A percentile compares a stretch with the other conserved stretches of the same genome.
These are phyloP conservation scores for Penicillium capsulatum DNA, from an alignment of 2,329 filamentous ascomycete genomes.

Conservation along the genomic window DNA sequence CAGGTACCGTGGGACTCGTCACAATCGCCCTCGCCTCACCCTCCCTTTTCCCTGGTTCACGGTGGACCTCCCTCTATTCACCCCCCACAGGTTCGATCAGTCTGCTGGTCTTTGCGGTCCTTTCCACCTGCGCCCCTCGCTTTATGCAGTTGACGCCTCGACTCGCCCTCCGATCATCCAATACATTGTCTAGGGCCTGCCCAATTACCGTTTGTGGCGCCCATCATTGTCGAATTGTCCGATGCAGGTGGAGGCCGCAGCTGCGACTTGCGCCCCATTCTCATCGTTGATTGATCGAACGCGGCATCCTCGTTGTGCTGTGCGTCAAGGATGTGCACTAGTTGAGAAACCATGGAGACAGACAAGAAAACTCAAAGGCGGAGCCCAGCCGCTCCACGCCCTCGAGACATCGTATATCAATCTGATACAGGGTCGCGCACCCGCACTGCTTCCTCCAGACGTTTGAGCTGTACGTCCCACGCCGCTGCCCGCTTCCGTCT, in stretches of 20 bases:
- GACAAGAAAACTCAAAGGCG: constrained; percentile 25
- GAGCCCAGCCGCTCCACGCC: constrained; percentile 21
- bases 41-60: constrained; percentile 1
- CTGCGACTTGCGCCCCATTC: constrained; percentile 3
- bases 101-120: constrained; percentile 12
- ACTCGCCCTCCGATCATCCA: constrained; percentile 10
- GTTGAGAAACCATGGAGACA: constrained; percentile 15
- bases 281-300: constrained; percentile 17
- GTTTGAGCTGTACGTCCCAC: constrained; percentile 22
- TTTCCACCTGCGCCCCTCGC: constrained; percentile 20
- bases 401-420: constrained; percentile 24
- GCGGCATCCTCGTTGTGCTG: constrained; percentile 18
- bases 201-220: constrained; percentile 10
- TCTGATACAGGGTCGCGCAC: constrained; percentile 14
- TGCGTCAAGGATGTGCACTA: constrained; percentile 26
- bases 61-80: constrained; percentile 6
- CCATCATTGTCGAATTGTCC: constrained; percentile 15
- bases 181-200: constrained; percentile 14
- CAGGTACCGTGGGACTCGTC: background rate
- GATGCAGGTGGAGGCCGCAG: constrained; percentile 15
- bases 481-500: constrained; percentile 1
- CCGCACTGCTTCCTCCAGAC: constrained; percentile 17
- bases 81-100: constrained; percentile 13
- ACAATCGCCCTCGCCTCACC: constrained; percentile 9
- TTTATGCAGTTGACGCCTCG: constrained; percentile 12